Evolutionary conservation across 768 basidiomycete genomes (phyloP), one percentile per base, ranked within the genome.

Genomic region (Tremella mesenterica): DNA sequence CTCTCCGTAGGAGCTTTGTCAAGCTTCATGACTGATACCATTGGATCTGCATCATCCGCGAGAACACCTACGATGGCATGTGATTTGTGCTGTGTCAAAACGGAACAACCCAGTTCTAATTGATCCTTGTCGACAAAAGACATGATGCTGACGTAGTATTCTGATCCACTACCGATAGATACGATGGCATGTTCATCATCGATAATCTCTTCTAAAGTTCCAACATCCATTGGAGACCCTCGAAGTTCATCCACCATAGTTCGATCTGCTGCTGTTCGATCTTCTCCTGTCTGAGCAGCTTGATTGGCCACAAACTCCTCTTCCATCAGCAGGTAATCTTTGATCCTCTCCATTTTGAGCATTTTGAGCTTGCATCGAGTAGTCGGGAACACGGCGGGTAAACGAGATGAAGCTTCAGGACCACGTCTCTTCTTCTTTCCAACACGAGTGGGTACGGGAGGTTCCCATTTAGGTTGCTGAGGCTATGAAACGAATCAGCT

Each of bases 1-100:
- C 89, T 93, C 75, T 97, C 95, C 18, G 91, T 95, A 1, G 95
- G 95, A 2, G 93, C 92, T 77, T 99, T 97, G 79, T 97, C 92
- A 46, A 97, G 81, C 71, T 96, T 95, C 92, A 97, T 97, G 69
- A 96, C 87, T 70, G 84, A 93, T 61, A 97, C 92, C 76, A 95
- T 81, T 3, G 95, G 95, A 69, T 99, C 88, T 12, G 85, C 79
- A 68, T 99, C 93, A 68, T 99, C 93, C 58, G 88, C 85, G 38
- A 99, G 78, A 23, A 97, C 93, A 64, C 95, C 95, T 50, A 97
- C 87, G 57, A 99, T 84, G 0, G 90, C 81, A 61, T 92, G 88
- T 16, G 84, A 88, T 80, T 95, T 95, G 78, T 99, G 91, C 66
- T 99, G 93, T 29, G 97, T 76, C 26, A 99, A 75, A 2, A 99